Base-by-base conservation (phyloP, 768 basidiomycete genomes). In the Boletus coccyginus region DNA sequence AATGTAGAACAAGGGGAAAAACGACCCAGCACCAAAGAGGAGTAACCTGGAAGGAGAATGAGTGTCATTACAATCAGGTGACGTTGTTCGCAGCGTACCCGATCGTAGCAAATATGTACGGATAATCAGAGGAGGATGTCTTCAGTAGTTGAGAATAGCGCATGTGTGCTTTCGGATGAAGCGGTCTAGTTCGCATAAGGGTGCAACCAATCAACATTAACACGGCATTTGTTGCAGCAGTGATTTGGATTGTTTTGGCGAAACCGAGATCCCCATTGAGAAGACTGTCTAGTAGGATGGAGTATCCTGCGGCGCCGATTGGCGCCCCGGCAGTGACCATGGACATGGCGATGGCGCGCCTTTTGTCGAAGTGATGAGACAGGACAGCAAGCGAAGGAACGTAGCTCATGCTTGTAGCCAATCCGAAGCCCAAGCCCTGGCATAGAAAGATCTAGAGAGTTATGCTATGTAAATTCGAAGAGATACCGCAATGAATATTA, bases 321-420 rank as follows among this genome's bases (percentile, higher is more conserved):
- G 70, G 70, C 49, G 79, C 58, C 4, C 80, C 80, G 3, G 72
- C 29, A 35, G 62, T 49, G 46, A 70, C 76, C 49, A 78, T 46
- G 17, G 79, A 71, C 67, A 81, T 77, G 8, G 71, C 75, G 17
- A 81, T 60, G 11, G 74, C 71, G 5, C 79, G 68, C 24, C 69
- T 66, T 24, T 66, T 67, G 29, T 67, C 52, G 52, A 82, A 82
- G 65, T 81, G 77, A 44, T 80, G 78, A 12, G 77, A 74, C 16
- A 79, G 56, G 29, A 81, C 71, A 5, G 75, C 76, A 8, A 81
- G 60, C 3, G 75, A 68, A 3, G 85, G 86, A 32, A 72, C 65
- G 32, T 65, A 66, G 47, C 63, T 65, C 65, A 66, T 66, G 54
- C 66, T 66, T n/a, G 65, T 41, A 32, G 80, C 81, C 29, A 85